A percentile compares a stretch with the other conserved stretches of the same genome.
Conservation (phyloP, 306 rosid genomes). For the Casuarina equisetifolia region DNA sequence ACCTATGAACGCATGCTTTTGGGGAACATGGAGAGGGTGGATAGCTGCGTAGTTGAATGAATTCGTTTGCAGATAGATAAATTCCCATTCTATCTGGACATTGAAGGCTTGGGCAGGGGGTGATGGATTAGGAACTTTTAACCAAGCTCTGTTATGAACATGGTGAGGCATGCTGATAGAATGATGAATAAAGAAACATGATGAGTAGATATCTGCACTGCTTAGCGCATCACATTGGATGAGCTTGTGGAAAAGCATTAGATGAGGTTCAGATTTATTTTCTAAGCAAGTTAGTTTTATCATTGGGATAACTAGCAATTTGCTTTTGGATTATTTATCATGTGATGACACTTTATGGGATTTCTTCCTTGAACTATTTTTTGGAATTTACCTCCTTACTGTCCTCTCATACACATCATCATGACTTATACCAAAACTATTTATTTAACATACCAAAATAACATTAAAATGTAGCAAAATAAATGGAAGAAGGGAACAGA, state of each 20-base stretch:
- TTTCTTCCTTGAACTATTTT: neutral
- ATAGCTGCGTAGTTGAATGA: too few species aligned
- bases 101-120: too few species aligned
- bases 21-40: too few species aligned
- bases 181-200: too few species aligned
- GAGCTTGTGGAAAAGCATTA: neutral
- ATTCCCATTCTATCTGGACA: too few species aligned
- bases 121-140: too few species aligned
- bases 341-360: neutral
- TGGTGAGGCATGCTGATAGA: too few species aligned
- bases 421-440: too few species aligned
- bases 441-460: neutral
- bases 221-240: neutral
- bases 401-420: neutral
- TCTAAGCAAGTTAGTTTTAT: neutral
- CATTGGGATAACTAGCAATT: neutral
- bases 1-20: too few species aligned
- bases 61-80: too few species aligned
- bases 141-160: too few species aligned
- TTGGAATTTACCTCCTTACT: too few species aligned
- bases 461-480: neutral
- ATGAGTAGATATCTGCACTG: neutral
- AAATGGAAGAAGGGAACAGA: neutral
- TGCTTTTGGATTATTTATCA: neutral
- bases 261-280: neutral